Percentiles rank a stretch among this genome's conserved stretches.
Conservation (phyloP, 2,329 filamentous ascomycete species). For the Monosporascus sp. region DNA sequence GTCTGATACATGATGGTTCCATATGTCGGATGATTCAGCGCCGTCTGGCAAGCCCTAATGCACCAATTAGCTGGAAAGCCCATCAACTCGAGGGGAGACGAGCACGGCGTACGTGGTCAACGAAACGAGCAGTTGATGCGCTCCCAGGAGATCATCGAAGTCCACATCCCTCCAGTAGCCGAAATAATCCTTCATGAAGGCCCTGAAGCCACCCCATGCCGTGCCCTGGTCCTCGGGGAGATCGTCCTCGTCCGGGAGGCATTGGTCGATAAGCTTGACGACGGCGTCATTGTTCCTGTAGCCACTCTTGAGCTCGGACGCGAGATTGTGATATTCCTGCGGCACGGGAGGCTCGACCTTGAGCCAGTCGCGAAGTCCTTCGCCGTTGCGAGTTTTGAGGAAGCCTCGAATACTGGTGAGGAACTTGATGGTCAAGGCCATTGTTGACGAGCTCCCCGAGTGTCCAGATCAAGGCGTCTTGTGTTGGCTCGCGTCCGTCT, state of each 20-base stretch:
- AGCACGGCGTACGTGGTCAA: constrained; percentile 62
- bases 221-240: constrained; percentile 59
- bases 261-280: constrained; percentile 57
- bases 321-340: constrained; percentile 63
- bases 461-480: not conserved
- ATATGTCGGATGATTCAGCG: constrained; percentile 72
- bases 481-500: too few species aligned
- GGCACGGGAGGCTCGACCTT: constrained; percentile 69
- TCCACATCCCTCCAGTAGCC: constrained; percentile 77
- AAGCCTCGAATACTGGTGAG: constrained; percentile 59
- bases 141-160: constrained; percentile 66
- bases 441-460: constrained; percentile 25
- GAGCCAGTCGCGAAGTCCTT: constrained; percentile 63
- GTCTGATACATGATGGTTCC: constrained; percentile 80
- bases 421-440: constrained; percentile 65
- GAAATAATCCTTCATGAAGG: constrained; percentile 78
- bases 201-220: constrained; percentile 70
- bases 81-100: not conserved
- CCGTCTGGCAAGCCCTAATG: constrained; percentile 71
- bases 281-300: constrained; percentile 53
- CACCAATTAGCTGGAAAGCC: constrained; percentile 1
- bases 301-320: constrained; percentile 57
- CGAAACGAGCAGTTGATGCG: constrained; percentile 69
- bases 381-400: constrained; percentile 59
- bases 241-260: constrained; percentile 61